These are phyloP conservation scores for Penstemon barbatus DNA, from an alignment of 257 asterid species.

Conservation along the genomic window DNA sequence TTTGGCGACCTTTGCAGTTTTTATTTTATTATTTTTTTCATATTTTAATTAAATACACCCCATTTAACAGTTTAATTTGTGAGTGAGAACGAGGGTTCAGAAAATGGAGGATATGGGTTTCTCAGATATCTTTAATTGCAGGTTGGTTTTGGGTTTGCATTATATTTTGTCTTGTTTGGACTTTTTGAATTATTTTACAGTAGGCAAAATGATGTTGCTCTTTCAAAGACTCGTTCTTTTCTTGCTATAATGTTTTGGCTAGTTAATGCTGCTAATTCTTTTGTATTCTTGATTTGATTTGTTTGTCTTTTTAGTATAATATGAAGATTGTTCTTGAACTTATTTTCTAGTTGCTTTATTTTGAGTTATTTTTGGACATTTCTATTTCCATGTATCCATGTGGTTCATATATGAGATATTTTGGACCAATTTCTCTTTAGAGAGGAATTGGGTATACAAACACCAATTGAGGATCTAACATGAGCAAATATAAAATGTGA, in stretches of 20 bases:
- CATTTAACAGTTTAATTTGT: too few species aligned
- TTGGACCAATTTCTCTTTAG: neutral
- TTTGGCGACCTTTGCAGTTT: conserved; percentile 38
- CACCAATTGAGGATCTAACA: conserved; percentile 6
- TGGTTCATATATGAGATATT: neutral
- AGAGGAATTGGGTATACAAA: neutral
- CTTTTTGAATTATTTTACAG: neutral
- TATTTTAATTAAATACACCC: too few species aligned
- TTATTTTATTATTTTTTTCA: too few species aligned
- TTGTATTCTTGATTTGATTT: conserved; percentile 3
- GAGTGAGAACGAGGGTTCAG: conserved; percentile 17
- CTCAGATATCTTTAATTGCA: neutral
- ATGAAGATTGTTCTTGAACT: neutral
- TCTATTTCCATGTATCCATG: neutral
- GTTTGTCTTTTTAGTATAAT: neutral
- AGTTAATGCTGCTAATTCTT: neutral
- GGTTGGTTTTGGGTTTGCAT: conserved; percentile 16
- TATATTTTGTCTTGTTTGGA: neutral
- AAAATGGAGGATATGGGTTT: conserved; percentile 16
- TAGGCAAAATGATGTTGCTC: neutral
- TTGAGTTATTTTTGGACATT: neutral
- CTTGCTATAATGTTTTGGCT: conserved; percentile 1
- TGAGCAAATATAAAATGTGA: neutral
- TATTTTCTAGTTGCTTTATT: neutral
- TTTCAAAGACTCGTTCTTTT: neutral